Conservation (phyloP, 495 filamentous ascomycete species). For the Choiromyces venosus region DNA sequence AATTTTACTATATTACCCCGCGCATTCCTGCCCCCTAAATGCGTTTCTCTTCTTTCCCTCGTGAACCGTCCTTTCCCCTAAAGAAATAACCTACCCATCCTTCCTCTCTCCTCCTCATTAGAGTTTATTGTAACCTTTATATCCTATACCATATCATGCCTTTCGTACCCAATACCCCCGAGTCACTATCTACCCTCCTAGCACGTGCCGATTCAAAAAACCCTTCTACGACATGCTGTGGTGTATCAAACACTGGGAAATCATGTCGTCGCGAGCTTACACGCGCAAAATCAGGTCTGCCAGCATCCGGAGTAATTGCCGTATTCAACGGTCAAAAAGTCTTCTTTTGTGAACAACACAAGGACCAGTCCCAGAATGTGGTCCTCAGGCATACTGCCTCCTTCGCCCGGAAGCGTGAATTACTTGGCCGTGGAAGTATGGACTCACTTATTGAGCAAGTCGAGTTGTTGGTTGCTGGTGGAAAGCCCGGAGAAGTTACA, state of each 20-base stretch:
- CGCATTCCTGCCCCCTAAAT: neutral
- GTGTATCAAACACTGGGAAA: constrained; percentile 68
- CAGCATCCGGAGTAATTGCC: constrained; percentile 41
- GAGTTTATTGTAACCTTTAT: no score
- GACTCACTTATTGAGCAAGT: constrained; percentile 41
- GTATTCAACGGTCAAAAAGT: constrained; percentile 48
- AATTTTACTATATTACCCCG: neutral
- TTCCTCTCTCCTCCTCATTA: no score
- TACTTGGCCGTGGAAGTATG: constrained; percentile 67
- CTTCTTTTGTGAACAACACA: constrained; percentile 90
- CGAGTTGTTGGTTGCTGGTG: constrained; percentile 32
- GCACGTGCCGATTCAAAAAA: constrained; percentile 75
- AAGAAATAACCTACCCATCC: no score
- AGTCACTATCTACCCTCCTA: constrained; percentile 56
- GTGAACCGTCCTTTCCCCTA: neutral
- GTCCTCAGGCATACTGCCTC: constrained; percentile 41
- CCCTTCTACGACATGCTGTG: constrained; percentile 77
- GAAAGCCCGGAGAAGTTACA: constrained; percentile 7
- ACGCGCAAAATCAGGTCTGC: constrained; percentile 30
- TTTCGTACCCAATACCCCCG: constrained; percentile 75
- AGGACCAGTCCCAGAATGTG: constrained; percentile 64
- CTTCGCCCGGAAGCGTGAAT: constrained; percentile 55
- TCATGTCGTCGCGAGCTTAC: constrained; percentile 55
- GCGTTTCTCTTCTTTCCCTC: neutral
- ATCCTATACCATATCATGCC: constrained; percentile 56